Percentiles rank a stretch among this genome's conserved stretches.
These are phyloP conservation scores for Hypericum perforatum DNA, from an alignment of 345 rosid species.

Conservation along the genomic window DNA sequence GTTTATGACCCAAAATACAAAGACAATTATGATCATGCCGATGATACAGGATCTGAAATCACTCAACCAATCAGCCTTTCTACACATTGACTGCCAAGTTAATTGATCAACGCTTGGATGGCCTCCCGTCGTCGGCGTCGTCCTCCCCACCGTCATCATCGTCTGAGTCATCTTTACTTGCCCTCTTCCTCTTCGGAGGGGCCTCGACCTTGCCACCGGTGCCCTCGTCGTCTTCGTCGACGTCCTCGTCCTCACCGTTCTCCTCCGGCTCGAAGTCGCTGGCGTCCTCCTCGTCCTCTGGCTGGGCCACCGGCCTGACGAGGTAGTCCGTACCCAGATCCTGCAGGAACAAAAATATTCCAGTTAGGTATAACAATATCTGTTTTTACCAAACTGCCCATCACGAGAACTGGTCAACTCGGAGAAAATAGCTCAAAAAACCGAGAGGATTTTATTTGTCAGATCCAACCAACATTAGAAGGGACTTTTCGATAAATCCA, in stretches of 20 bases:
- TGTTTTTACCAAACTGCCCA: too few relatives aligned
- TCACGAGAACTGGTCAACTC: too few relatives aligned
- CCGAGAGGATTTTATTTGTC: too few relatives aligned
- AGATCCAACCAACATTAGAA: too few relatives aligned
- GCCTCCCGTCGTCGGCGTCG: conserved; percentile 2
- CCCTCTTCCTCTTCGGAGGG: conserved; percentile 1
- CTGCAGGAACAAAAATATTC: conserved; percentile 23
- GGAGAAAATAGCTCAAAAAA: too few relatives aligned
- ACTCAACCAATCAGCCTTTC: too few relatives aligned
- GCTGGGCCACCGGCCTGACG: conserved; percentile 61
- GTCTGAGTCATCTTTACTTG: background rate
- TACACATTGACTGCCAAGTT: too few relatives aligned
- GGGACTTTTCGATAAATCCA: background rate
- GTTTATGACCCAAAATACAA: too few relatives aligned
- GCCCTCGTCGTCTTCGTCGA: conserved; percentile 17
- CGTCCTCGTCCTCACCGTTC: conserved; percentile 31
- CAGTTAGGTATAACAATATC: too few relatives aligned
- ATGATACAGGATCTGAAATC: too few relatives aligned
- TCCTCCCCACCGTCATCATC: too few relatives aligned
- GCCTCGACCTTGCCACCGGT: conserved; percentile 10
- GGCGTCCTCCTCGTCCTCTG: conserved; percentile 89
- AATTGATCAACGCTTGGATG: conserved; percentile 1
- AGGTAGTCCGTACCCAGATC: conserved; percentile 79
- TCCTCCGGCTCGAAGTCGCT: conserved; percentile 83
- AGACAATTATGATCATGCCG: too few relatives aligned